Evolutionary conservation across 2,329 filamentous ascomycete species (phyloP).

Genomic region (Blastomyces gilchristii): DNA sequence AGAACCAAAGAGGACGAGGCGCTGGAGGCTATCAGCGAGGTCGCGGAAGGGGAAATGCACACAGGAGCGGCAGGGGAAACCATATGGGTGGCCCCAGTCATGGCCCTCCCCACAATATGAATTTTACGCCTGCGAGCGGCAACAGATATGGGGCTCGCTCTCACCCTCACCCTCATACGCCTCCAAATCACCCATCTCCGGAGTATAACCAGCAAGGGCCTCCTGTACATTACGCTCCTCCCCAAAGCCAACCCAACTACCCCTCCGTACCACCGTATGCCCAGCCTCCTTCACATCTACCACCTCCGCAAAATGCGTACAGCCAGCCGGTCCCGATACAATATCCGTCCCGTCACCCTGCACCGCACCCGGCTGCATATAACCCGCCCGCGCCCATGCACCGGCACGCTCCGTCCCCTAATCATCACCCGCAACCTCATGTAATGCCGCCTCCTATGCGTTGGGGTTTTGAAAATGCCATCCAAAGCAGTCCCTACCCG

Average conservation of each 20-base stretch:
- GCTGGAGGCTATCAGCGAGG: conserved; percentile 9
- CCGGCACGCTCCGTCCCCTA: conserved; percentile 14
- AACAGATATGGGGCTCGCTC: conserved; percentile 10
- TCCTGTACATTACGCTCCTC: conserved; percentile 9
- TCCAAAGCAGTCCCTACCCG: neutral
- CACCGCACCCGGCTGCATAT: conserved; percentile 13
- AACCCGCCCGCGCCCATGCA: conserved; percentile 15
- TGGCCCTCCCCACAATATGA: conserved; percentile 18
- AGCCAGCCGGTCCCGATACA: conserved; percentile 12
- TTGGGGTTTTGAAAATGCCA: conserved; percentile 41
- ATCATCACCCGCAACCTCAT: conserved; percentile 23
- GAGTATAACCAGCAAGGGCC: conserved; percentile 15
- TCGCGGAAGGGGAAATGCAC: conserved; percentile 24
- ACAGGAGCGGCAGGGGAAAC: conserved; percentile 23
- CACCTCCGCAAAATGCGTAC: conserved; percentile 17
- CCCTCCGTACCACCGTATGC: neutral
- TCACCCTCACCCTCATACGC: conserved; percentile 9
- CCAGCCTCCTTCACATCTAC: conserved; percentile 15
- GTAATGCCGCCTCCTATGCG: conserved; percentile 47
- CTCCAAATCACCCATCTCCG: conserved; percentile 8
- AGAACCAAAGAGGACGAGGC: conserved; percentile 21
- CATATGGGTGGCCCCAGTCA: conserved; percentile 19
- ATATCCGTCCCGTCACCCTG: conserved; percentile 21
- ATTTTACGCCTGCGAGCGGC: conserved; percentile 17
- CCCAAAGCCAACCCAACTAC: conserved; percentile 8